Evolutionary conservation across 495 filamentous ascomycete species (phyloP).

Genomic region (Trichoderma orchidacearum): DNA sequence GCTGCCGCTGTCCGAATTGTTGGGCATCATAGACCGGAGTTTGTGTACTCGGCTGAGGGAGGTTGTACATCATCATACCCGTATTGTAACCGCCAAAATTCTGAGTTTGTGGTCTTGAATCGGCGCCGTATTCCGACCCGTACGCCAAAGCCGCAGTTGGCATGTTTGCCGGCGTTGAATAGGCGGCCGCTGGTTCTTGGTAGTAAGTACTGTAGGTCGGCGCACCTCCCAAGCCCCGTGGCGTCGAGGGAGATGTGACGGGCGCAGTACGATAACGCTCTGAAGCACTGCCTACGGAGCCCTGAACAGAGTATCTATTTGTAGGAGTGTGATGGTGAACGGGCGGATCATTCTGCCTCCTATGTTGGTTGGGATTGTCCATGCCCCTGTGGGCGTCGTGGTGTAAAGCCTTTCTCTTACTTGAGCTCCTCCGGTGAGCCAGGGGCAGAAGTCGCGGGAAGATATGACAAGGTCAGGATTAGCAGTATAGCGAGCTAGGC

Average conservation of each 20-base stretch:
- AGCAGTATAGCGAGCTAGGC: neutral
- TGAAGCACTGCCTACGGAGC: neutral
- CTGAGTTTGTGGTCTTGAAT: conserved; percentile 35
- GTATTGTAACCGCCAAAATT: conserved; percentile 37
- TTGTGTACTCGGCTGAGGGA: conserved; percentile 52
- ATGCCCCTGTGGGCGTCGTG: conserved; percentile 40
- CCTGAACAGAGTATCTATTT: conserved; percentile 25
- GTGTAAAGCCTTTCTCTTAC: conserved; percentile 28
- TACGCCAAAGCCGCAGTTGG: conserved; percentile 37
- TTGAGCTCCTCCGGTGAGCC: conserved; percentile 35
- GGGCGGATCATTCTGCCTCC: conserved; percentile 58
- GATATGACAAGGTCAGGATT: conserved; percentile 47
- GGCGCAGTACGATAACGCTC: conserved; percentile 36
- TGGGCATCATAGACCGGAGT: conserved; percentile 65
- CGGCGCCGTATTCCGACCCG: conserved; percentile 34
- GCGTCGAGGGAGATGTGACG: conserved; percentile 25
- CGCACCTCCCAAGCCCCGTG: conserved; percentile 28
- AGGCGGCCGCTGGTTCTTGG: conserved; percentile 34
- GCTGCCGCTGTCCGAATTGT: conserved; percentile 67
- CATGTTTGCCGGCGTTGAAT: conserved; percentile 28
- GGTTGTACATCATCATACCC: conserved; percentile 63
- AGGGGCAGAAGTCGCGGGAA: conserved; percentile 43
- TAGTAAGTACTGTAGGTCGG: conserved; percentile 43
- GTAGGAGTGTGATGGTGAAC: conserved; percentile 25
- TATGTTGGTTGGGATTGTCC: conserved; percentile 54